Percentiles rank a stretch among this genome's conserved stretches.
Conservation (phyloP, 2,329 filamentous ascomycete species). For the Beauveria sp. region DNA sequence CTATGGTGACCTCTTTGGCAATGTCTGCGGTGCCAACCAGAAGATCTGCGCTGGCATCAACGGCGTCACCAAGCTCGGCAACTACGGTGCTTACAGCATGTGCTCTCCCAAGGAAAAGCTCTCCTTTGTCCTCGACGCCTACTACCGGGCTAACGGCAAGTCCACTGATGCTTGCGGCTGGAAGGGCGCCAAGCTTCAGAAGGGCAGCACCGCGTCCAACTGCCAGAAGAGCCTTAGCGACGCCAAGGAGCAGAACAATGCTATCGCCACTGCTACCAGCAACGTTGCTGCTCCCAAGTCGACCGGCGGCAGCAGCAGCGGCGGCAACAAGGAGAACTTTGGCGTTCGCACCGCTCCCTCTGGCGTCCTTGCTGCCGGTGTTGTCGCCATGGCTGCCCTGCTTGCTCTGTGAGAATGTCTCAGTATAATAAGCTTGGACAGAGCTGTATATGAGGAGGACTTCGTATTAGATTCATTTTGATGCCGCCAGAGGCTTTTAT, state of each 20-base stretch:
- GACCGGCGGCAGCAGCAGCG: conserved; percentile 17
- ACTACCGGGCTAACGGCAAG: conserved; percentile 50
- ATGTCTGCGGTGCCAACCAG: conserved; percentile 55
- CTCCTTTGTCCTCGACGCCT: conserved; percentile 37
- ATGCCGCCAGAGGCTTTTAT: conserved; percentile 7
- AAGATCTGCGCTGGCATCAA: conserved; percentile 60
- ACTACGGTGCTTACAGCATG: conserved; percentile 73
- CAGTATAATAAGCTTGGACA: neutral
- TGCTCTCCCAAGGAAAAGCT: conserved; percentile 65
- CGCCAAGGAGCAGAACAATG: conserved; percentile 50
- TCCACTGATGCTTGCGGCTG: conserved; percentile 61
- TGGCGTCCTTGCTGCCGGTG: conserved; percentile 41
- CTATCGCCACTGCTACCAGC: conserved; percentile 39
- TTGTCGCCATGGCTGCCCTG: conserved; percentile 37
- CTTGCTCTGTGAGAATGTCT: conserved; percentile 38
- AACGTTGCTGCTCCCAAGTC: conserved; percentile 24
- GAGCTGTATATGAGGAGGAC: neutral
- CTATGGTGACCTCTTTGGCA: conserved; percentile 64
- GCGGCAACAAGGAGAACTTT: conserved; percentile 24
- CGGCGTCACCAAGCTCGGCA: conserved; percentile 57
- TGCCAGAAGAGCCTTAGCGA: conserved; percentile 55
- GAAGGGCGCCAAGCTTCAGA: conserved; percentile 53
- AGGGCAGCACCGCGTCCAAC: conserved; percentile 36
- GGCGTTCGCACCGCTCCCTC: conserved; percentile 28
- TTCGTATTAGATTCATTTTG: conserved; percentile 9